Conservation (phyloP, 345 rosid genomes). For the Crucihimalaya himalaica region DNA sequence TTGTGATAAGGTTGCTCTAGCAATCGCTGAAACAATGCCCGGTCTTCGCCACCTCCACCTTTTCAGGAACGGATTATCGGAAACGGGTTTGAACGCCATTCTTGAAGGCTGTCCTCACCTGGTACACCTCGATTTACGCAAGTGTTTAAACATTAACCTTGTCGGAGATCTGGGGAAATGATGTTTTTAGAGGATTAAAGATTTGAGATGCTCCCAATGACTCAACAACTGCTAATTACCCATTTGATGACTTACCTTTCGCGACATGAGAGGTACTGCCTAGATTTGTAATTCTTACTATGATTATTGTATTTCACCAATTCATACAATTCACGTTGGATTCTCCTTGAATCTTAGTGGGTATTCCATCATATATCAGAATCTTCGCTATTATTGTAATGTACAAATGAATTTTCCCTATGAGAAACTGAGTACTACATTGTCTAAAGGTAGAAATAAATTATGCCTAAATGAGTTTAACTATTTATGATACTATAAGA, state of each 20-base stretch:
- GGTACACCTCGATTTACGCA: constrained; percentile 63
- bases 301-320: neutral
- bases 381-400: neutral
- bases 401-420: neutral
- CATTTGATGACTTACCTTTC: neutral
- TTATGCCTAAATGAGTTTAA: too few species aligned
- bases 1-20: constrained; percentile 50
- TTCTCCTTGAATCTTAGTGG: neutral
- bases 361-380: neutral
- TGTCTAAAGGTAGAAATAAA: too few species aligned
- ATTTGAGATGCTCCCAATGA: constrained; percentile 46
- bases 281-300: neutral
- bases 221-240: neutral
- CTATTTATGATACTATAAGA: too few species aligned
- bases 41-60: constrained; percentile 53
- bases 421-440: neutral
- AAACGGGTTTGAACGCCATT: constrained; percentile 57
- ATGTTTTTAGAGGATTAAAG: constrained; percentile 48
- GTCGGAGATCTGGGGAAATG: constrained; percentile 47
- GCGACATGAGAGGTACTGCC: neutral
- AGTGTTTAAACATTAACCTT: constrained; percentile 53
- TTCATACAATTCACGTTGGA: neutral
- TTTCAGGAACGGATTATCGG: constrained; percentile 53
- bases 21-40: constrained; percentile 64
- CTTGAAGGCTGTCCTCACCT: constrained; percentile 62